Conservation (phyloP, 2,329 filamentous ascomycete genomes). For the Fusarium compactum region DNA sequence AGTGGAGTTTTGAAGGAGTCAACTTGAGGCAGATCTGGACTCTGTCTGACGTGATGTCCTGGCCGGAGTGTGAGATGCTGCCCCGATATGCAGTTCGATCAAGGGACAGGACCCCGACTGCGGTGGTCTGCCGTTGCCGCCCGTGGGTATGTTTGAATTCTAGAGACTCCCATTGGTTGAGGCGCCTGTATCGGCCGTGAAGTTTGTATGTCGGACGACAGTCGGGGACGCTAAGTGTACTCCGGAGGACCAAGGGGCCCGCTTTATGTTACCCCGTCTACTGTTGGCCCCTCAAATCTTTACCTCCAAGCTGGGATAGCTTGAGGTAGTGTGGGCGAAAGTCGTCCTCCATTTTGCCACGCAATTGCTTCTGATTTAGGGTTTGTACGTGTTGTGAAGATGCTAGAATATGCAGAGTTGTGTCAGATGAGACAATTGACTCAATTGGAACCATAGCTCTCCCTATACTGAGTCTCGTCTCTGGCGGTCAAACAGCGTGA, state of each 20-base stretch:
- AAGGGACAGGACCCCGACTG: constrained; percentile 13
- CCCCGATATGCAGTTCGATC: constrained; percentile 23
- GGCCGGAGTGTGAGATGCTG: constrained; percentile 16
- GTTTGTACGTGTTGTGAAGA: background rate
- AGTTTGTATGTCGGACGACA: constrained; percentile 16
- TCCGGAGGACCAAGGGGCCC: constrained; percentile 20
- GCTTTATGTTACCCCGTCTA: constrained; percentile 25
- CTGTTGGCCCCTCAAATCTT: constrained; percentile 5
- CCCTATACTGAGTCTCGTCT: background rate
- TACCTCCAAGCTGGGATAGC: constrained; percentile 29
- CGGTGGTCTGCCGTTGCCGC: constrained; percentile 22
- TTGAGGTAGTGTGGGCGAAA: constrained; percentile 16
- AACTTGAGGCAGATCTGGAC: constrained; percentile 18
- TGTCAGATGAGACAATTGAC: background rate
- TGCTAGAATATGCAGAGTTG: background rate
- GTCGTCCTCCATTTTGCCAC: constrained; percentile 21
- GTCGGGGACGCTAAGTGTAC: constrained; percentile 31
- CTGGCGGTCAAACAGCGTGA: constrained; percentile 11
- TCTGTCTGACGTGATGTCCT: constrained; percentile 10
- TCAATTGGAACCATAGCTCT: background rate
- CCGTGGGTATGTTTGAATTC: constrained; percentile 16
- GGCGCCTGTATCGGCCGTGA: constrained; percentile 22
- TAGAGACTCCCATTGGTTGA: constrained; percentile 22
- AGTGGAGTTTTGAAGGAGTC: constrained; percentile 25
- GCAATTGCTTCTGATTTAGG: constrained; percentile 4